Conservation (phyloP, 78 protist species). For the Dictyostelium intermedium region DNA sequence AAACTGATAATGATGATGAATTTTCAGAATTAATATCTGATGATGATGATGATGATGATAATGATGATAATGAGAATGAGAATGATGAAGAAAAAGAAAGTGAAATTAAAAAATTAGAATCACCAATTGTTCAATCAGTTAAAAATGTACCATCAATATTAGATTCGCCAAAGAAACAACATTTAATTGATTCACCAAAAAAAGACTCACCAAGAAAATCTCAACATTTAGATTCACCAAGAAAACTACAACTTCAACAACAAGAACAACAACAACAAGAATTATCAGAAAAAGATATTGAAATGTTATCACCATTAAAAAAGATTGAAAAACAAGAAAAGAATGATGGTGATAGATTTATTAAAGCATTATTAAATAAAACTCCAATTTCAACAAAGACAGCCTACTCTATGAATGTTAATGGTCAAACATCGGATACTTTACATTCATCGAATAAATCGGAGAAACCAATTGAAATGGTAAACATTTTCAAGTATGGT, state of each 20-base stretch:
- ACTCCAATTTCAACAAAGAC: neutral
- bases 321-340: neutral
- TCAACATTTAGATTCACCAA: neutral
- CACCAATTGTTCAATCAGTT: neutral
- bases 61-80: neutral
- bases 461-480: constrained; percentile 29
- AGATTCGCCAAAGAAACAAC: neutral
- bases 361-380: constrained; percentile 48
- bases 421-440: neutral
- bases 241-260: neutral
- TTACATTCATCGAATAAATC: neutral
- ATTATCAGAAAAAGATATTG: neutral
- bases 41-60: neutral
- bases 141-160: neutral
- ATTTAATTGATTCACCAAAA: neutral
- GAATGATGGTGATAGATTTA: constrained; percentile 48
- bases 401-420: neutral
- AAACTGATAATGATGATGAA: neutral
- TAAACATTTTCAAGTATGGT: constrained; percentile 65
- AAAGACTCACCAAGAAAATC: constrained; percentile 8
- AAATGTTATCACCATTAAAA: constrained; percentile 5
- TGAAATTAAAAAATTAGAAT: neutral
- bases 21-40: neutral
- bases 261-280: neutral
- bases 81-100: neutral